Conservation (phyloP, 2,329 filamentous ascomycete species). For the Trichoderma asperellum region DNA sequence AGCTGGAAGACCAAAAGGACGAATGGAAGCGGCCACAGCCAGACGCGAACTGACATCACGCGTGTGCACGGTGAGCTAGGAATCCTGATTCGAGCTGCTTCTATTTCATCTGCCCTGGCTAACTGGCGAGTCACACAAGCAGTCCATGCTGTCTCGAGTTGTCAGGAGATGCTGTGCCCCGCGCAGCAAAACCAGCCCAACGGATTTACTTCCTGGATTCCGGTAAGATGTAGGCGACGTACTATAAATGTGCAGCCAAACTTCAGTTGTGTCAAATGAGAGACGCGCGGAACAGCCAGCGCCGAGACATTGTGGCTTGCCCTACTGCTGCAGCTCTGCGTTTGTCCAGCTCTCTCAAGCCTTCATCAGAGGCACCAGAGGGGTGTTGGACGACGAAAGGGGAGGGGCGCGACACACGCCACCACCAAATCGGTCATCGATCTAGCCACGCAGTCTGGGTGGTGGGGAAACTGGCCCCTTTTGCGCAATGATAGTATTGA, state of each 20-base stretch:
- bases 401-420: constrained; percentile 9
- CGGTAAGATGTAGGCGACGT: constrained; percentile 22
- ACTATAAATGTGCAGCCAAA: constrained; percentile 10
- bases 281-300: constrained; percentile 1
- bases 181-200: constrained; percentile 1
- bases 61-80: background rate
- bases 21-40: background rate
- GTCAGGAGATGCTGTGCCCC: constrained; percentile 20
- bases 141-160: background rate
- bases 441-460: constrained; percentile 14
- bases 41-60: constrained; percentile 14
- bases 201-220: constrained; percentile 19
- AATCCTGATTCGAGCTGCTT: constrained; percentile 11
- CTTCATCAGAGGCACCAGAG: background rate
- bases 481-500: background rate
- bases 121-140: background rate
- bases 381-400: background rate
- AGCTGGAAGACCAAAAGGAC: background rate
- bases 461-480: constrained; percentile 1
- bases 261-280: background rate
- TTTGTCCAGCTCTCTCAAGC: background rate
- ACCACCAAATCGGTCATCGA: constrained; percentile 24
- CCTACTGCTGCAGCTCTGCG: background rate
- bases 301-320: constrained; percentile 10
- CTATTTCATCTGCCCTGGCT: background rate